A percentile compares a stretch with the other conserved stretches of the same genome.
phyloP scores from a whole-genome alignment of 208 protist genomes.

The Vickermania spadyakhi region DNA sequence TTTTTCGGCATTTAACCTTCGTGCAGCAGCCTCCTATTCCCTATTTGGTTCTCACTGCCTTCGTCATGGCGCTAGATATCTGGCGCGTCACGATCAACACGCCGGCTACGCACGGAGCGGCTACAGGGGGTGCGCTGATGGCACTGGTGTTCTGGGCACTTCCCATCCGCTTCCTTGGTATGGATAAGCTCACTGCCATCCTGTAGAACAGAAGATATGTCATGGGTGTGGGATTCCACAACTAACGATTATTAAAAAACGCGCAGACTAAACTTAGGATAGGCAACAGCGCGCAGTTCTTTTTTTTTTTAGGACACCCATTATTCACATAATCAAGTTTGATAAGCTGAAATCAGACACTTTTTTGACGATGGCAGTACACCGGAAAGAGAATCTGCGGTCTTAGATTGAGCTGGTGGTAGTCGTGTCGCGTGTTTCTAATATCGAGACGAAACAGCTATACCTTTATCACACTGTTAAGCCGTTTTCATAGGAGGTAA shows the following conservation, averaged over 20 bases:
- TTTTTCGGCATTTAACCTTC: constrained; percentile 87
- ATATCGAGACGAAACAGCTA: too few relatives aligned
- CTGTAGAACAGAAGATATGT: constrained; percentile 18
- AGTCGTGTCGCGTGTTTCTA: too few relatives aligned
- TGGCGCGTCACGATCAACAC: constrained; percentile 82
- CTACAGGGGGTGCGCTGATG: constrained; percentile 79
- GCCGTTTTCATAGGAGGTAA: too few relatives aligned
- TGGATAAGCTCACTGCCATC: constrained; percentile 79
- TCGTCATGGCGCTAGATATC: constrained; percentile 86
- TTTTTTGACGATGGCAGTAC: too few relatives aligned
- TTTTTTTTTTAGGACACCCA: too few relatives aligned
- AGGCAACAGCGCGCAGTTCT: too few relatives aligned
- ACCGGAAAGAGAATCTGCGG: too few relatives aligned
- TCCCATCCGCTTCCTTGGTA: constrained; percentile 70
- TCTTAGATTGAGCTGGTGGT: too few relatives aligned
- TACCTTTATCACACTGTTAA: too few relatives aligned
- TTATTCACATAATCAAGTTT: too few relatives aligned
- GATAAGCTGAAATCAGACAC: too few relatives aligned
- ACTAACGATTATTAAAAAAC: neutral
- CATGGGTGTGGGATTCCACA: neutral
- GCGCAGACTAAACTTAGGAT: too few relatives aligned
- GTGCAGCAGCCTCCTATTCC: constrained; percentile 86
- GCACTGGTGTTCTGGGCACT: constrained; percentile 83
- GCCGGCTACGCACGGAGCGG: constrained; percentile 74
- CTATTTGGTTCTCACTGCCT: constrained; percentile 80